Conservation (phyloP, 2,329 filamentous ascomycete genomes). For the Penicillium italicum region DNA sequence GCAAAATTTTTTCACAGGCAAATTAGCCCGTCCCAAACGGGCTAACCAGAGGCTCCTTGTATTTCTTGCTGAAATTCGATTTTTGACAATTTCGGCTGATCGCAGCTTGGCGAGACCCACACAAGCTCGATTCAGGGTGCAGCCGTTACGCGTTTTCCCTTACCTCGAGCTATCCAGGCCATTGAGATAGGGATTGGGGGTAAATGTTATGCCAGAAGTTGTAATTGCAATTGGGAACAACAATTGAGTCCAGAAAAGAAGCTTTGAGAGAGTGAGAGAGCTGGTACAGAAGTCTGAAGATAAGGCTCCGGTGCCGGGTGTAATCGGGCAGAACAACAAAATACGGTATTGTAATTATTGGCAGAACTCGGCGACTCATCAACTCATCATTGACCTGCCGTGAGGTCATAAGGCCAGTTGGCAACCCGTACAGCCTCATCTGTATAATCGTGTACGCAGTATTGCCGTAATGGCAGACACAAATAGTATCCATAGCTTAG, state of each 20-base stretch:
- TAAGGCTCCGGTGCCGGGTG: conserved; percentile 1
- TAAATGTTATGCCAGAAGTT: background rate
- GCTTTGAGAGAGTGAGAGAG: background rate
- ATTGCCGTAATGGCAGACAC: background rate
- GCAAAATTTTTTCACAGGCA: background rate
- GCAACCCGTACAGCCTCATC: conserved; percentile 1
- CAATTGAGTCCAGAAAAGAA: background rate
- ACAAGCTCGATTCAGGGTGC: conserved; percentile 21
- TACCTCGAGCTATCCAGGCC: background rate
- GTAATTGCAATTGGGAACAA: background rate
- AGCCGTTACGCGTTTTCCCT: conserved; percentile 1
- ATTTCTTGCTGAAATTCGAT: conserved; percentile 11
- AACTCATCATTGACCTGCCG: conserved; percentile 6
- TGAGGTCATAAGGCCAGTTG: conserved; percentile 9
- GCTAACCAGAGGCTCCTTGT: conserved; percentile 17
- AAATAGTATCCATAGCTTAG: conserved; percentile 5
- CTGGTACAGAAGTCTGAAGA: background rate
- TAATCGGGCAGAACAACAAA: conserved; percentile 9
- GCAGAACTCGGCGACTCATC: background rate
- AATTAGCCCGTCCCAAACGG: background rate
- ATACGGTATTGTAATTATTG: conserved; percentile 2
- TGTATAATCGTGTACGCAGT: background rate
- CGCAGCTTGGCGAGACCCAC: conserved; percentile 27
- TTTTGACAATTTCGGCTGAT: conserved; percentile 21
- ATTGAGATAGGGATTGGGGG: background rate